Base-by-base conservation (phyloP, 352 stramenopile genomes). In the Globisporangium abappressorium region DNA sequence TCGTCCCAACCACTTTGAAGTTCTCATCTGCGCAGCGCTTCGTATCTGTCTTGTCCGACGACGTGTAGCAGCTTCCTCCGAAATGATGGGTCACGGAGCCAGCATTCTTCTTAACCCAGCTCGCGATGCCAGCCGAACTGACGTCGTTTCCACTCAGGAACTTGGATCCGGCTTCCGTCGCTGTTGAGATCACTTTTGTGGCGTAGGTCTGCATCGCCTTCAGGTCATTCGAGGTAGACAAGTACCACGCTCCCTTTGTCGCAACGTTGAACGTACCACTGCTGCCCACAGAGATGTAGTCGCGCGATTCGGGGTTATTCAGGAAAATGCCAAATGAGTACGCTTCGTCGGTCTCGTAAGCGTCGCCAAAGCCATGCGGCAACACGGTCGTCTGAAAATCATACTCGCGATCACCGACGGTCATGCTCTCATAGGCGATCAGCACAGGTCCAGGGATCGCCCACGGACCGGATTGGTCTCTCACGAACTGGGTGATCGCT, bases 151-250 rank as follows among this genome's bases (percentile, higher is more conserved):
- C 47, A 22, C 36, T 36, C 15, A 70, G 22, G 41, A 70, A 70
- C 18, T 26, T 62, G 3, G 65, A 70, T 11, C 60, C 60, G 3
- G 58, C 33, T 11, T 38, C 36, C 0, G 58, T 66, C 34, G 51
- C 59, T 3, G 46, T 34, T 5, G 33, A 33, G 43, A 72, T 69
- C 61, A 92, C 74, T 9, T 70, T 68, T 5, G 64, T 61, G 6
- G 78, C 74, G 63, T 81, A 90, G 20, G 70, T 65, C 63, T 87
- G 75, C 76, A 93, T 79, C 30, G 84, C 86, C 9, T 71, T 72
- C 4, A 90, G 43, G 41, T 94, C 86, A 57, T 84, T 70, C 53
- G 65, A 64, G 11, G 75, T 81, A 15, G 59, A 66, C 24, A 84
- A 70, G 68, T 90, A 90, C 26, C 46, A 64, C 7, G 33, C 43